Conservation (phyloP, 306 rosid genomes). For the Sechiopsis laciniata region DNA sequence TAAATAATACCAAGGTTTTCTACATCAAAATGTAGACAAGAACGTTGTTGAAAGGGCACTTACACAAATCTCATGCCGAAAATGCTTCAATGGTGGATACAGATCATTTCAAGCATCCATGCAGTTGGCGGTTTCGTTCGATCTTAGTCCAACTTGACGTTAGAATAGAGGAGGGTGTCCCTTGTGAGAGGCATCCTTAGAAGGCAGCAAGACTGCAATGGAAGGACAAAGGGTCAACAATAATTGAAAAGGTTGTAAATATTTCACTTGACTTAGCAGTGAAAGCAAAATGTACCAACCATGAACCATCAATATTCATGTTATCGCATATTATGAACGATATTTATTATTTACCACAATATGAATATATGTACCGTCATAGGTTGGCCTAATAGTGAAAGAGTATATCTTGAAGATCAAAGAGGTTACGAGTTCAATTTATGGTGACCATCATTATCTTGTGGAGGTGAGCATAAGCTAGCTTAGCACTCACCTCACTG, state of each 20-base stretch:
- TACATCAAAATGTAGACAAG: slow-evolving; percentile 24
- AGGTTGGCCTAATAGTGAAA: no score
- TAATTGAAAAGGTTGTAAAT: not conserved
- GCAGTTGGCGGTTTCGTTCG: slow-evolving; percentile 11
- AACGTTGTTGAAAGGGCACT: slow-evolving; percentile 30
- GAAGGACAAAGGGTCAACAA: slow-evolving; percentile 12
- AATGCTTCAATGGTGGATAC: slow-evolving; percentile 31
- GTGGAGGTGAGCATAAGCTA: no score
- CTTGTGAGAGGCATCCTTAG: slow-evolving; percentile 66
- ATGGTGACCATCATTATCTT: no score
- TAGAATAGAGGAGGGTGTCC: slow-evolving; percentile 86
- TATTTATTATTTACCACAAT: not conserved
- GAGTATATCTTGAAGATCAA: no score
- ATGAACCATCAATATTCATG: not conserved
- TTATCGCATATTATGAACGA: not conserved
- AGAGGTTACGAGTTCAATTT: no score
- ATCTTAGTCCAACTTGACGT: slow-evolving; percentile 71
- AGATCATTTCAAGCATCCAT: slow-evolving; percentile 27
- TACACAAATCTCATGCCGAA: slow-evolving; percentile 26
- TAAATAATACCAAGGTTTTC: slow-evolving; percentile 24
- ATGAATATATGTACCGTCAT: no score
- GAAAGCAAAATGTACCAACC: not conserved
- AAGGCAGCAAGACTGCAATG: slow-evolving; percentile 55
- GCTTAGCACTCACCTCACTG: no score
- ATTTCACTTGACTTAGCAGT: not conserved